phyloP scores from a whole-genome alignment of 352 stramenopile genomes.

The Phytophthora pseudosyringae region DNA sequence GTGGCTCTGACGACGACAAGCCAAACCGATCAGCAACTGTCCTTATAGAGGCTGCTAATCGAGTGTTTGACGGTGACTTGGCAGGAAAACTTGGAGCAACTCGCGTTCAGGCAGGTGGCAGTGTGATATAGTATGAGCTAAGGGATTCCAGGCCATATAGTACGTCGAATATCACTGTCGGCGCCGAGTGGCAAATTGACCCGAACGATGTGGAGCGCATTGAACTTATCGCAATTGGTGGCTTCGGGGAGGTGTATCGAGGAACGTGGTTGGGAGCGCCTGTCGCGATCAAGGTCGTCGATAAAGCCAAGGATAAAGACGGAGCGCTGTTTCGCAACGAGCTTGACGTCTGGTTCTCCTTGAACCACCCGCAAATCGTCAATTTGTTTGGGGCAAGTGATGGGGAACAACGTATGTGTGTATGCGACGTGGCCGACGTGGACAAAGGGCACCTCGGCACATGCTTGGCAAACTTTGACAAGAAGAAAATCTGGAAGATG shows the following conservation, averaged over 20 bases:
- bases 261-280: background rate
- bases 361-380: slow-evolving; percentile 3
- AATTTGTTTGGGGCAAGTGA: background rate
- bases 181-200: too few species aligned
- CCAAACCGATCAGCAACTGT: too few species aligned
- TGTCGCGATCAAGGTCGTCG: background rate
- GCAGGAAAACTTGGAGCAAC: too few species aligned
- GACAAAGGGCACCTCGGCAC: background rate
- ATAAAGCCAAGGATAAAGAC: background rate
- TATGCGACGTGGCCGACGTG: background rate
- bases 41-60: too few species aligned
- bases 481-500: background rate
- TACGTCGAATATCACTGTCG: too few species aligned
- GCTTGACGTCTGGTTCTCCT: background rate
- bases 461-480: background rate
- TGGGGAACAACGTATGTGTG: background rate
- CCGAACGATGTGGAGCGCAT: too few species aligned
- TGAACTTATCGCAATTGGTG: too few species aligned
- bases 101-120: too few species aligned
- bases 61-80: too few species aligned
- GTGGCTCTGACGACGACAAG: too few species aligned
- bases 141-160: too few species aligned
- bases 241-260: background rate
- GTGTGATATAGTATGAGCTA: too few species aligned
- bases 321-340: background rate